Base-by-base conservation (phyloP, 2,329 filamentous ascomycete species). In the Dothiorella sarmentorum region DNA sequence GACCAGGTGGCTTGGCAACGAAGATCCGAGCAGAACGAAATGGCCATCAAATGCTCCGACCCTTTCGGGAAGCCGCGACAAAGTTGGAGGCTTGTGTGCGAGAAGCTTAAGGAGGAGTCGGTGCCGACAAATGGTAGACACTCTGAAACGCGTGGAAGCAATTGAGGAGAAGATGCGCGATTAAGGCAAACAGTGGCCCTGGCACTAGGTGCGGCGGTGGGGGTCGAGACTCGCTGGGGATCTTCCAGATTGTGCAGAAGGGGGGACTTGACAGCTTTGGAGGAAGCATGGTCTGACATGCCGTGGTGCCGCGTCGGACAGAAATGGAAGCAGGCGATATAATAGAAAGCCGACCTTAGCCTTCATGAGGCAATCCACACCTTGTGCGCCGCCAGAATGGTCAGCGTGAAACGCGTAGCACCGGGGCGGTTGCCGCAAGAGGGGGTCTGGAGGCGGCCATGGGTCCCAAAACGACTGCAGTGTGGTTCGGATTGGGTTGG, bases 401-500 rank as follows among this genome's bases (percentile, higher is more conserved):
- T 27, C 27, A 29, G 33, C 31, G 20, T 55, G 49, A 55, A 55
- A 55, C 55, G 55, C 42, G 55, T 57, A 26, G 40, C 29, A 57
- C 42, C n/a, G 42, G 31, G 20, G 10, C 13, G 42, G 40, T 38
- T 57, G 29, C 55, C 40, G 9, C 26, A 47, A 47, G 40, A 47
- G 53, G 53, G 29, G 29, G 29, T 7, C 26, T 29, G 53, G 27
- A 26, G 42, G 42, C 31, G 31, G 31, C 37, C 31, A 35, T 15
- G 11, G 42, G 31, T 22, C 37, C 40, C 29, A 38, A 43, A 43
- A 22, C 55, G 29, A 57, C 29, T 17, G 24, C 27, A 31, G 22
- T 24, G 55, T 31, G 37, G 55, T 57, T 33, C 40, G 43, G 20
- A 47, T 57, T 49, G 55, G 55, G 55, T 57, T 57, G 52, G 52